Evolutionary conservation across 768 basidiomycete genomes (phyloP).

Genomic region (Piloderma croceum): DNA sequence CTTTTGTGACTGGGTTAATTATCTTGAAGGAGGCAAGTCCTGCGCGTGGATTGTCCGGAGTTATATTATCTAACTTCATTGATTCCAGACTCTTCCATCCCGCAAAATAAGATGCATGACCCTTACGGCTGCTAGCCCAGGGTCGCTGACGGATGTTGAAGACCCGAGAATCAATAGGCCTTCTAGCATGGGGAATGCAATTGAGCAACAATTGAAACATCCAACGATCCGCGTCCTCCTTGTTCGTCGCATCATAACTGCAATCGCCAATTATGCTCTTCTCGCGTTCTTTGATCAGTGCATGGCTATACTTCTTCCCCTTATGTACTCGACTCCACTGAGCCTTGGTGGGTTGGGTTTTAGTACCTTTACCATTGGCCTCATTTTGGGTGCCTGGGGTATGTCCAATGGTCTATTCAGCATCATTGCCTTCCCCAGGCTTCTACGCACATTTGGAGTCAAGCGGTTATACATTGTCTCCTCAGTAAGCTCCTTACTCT

Average conservation of each 20-base stretch:
- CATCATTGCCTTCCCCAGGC: conserved; percentile 53
- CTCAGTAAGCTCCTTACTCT: conserved; percentile 3
- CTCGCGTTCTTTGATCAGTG: conserved; percentile 10
- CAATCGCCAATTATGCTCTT: conserved; percentile 8
- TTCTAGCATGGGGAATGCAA: too few relatives aligned
- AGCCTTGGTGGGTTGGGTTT: conserved; percentile 7
- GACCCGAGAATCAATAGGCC: too few relatives aligned
- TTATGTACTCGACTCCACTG: conserved; percentile 11
- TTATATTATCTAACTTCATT: too few relatives aligned
- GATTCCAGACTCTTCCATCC: too few relatives aligned
- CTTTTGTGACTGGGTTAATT: conserved; percentile 10
- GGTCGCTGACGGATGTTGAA: too few relatives aligned
- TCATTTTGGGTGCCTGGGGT: conserved; percentile 4
- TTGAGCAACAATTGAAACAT: neutral
- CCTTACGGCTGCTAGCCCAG: too few relatives aligned
- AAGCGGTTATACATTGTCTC: conserved; percentile 4
- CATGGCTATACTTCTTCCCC: conserved; percentile 7
- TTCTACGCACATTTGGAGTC: conserved; percentile 50
- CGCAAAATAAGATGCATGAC: too few relatives aligned
- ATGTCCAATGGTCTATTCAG: conserved; percentile 37
- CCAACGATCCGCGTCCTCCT: too few relatives aligned
- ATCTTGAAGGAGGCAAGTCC: conserved; percentile 19
- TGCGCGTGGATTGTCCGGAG: neutral
- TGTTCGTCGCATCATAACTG: conserved; percentile 1
- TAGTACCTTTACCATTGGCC: conserved; percentile 7